Conservation (phyloP, 345 rosid species). For the Populus nigra region DNA sequence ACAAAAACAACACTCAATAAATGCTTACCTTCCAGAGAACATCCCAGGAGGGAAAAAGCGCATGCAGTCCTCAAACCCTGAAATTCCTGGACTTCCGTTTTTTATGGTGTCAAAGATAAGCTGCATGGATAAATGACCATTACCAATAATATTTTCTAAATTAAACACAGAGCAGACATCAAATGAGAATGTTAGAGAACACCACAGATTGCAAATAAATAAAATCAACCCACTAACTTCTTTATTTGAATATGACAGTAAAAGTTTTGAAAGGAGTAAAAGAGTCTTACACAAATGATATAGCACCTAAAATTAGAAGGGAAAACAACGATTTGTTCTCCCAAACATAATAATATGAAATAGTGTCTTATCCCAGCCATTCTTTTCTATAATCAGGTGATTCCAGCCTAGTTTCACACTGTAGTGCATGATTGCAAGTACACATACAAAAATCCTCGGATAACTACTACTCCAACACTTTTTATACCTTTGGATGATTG, state of each 20-base stretch:
- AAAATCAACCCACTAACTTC: not conserved
- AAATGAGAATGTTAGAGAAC: slow-evolving; percentile 5
- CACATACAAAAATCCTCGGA: not conserved
- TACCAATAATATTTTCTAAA: not conserved
- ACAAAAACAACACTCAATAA: slow-evolving; percentile 5
- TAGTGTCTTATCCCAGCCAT: not conserved
- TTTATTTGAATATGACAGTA: not conserved
- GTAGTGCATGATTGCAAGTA: not conserved
- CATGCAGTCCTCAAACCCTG: slow-evolving; percentile 82
- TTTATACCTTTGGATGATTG: slow-evolving; percentile 93
- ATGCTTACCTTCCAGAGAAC: slow-evolving; percentile 87
- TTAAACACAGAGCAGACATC: not conserved
- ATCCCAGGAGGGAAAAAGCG: slow-evolving; percentile 84
- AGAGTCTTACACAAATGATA: not conserved
- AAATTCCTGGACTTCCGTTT: slow-evolving; percentile 69
- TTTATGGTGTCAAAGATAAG: slow-evolving; percentile 88
- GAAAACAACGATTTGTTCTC: not conserved
- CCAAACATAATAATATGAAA: not conserved
- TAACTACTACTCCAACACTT: not conserved
- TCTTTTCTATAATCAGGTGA: not conserved
- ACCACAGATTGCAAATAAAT: not conserved
- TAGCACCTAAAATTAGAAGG: slow-evolving; percentile 5
- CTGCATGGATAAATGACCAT: slow-evolving; percentile 41
- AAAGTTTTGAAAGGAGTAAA: not conserved
- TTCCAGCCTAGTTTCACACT: not conserved